Base-by-base conservation (phyloP, 441 rosid species). In the Gossypium trilobum region DNA sequence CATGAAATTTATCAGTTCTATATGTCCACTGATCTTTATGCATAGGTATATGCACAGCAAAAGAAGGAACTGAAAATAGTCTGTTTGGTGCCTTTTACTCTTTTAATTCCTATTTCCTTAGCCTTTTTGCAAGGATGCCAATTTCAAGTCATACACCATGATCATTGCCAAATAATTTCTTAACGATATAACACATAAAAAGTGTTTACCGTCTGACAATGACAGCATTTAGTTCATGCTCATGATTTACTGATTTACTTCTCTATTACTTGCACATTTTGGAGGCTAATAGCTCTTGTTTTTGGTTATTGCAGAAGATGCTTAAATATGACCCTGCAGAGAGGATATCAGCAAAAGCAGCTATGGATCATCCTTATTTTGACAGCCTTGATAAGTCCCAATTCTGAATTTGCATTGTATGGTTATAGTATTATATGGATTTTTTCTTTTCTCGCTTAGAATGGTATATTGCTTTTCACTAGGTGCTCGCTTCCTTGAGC, bases 381-480 rank as follows among this genome's bases (percentile, higher is more conserved):
- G 93, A 89, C 76, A 82, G 84, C 81, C 91, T 95, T 27, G 99
- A 91, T 88, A 92, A 89, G 83, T 95, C 98, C 77, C 98, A 92
- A 71, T 95, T 82, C 84, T 92, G 78, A 88, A 78, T 70, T 42
- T 52, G 69, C 70, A 29, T n/a, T 27, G n/a, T 33, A 57, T 17
- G 5, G 13, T 42, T 64, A 50, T 51, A 25, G 55, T 48, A 54
- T 62, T 51, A 11, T 65, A 36, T 46, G 56, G 36, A 36, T 22
- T 13, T n/a, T n/a, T n/a, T 9, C 52, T 71, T 25, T 17, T 55
- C 46, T 56, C 55, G 27, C 8, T 2, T 61, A 36, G 74, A 50
- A 22, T 72, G 23, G 27, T 39, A 8, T 51, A 44, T 6, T 5
- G 14, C 29, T 27, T 14, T 48, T 42, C 67, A 6, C 11, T 0